Evolutionary conservation across 768 basidiomycete genomes (phyloP), one percentile per base, ranked within the genome.

Genomic region (Leucocoprinus sp.): DNA sequence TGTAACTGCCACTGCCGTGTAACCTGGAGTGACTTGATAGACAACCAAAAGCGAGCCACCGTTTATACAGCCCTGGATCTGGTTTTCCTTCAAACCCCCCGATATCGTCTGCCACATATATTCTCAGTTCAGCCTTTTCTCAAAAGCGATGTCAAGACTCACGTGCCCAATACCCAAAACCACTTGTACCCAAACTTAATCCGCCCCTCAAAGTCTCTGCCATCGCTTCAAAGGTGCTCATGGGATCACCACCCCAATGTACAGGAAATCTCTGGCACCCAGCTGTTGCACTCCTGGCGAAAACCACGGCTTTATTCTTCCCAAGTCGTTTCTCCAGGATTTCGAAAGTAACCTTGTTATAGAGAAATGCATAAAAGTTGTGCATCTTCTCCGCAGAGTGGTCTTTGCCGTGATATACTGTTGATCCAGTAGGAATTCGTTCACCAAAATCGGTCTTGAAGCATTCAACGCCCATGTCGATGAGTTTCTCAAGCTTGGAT

Each of bases 181-280:
- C 72, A 39, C 66, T 68, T 15, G 64, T 52, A 1, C 67, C 65
- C 37, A 74, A 55, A 38, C 64, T 65, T 31, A 74, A 50, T 5
- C 63, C 61, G 21, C 72, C 72, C n/a, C 71, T 59, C 29, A 73
- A 54, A 8, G 67, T 66, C 57, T 74, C 72, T 0, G 67, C 68
- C 72, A 74, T 74, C 6, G 70, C 72, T 45, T 70, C 69, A 49
- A 63, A 72, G 1, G 68, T 68, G 9, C 64, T 63, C 59, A 70
- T 69, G 40, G 69, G 70, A 49, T 74, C 72, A 5, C 72, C 72
- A 17, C 66, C 66, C 66, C 66, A 68, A 50, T 68, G 66, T 2
- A 66, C 60, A 21, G 64, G 64, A 52, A 63, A 65, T 15, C 65
- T 53, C 55, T 73, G 71, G 4, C 72, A 67, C 17, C 72, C 72